Evolutionary conservation across 2,329 filamentous ascomycete genomes (phyloP), one percentile per base, ranked within the genome.

Genomic region (Penicillium brevicompactum): DNA sequence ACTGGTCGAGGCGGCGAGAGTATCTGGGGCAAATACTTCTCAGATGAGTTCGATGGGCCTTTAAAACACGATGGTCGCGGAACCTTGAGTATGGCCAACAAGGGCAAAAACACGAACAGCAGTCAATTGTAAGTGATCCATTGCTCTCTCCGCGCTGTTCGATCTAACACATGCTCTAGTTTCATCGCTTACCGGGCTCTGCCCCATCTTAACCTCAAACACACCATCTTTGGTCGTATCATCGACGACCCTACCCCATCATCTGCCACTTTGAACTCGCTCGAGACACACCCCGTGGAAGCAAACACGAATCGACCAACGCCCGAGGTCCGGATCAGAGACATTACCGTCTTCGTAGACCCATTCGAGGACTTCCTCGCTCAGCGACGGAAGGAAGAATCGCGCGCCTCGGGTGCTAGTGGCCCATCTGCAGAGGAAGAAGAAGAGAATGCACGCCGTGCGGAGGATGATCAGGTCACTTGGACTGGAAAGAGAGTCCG

Each of bases 31-130:
- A 96, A 95, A 75, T 90, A 92, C 58, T 99, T 99, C 68, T 82
- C 88, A 50, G 94, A 99, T 72, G 94, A 99, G 71, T 88, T 97
- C 59, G 92, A 97, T 14, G 92, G 92, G 0, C 91, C 93, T 0
- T 75, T 92, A 40, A 89, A 87, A n/a, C 94, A 99, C 67, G 88
- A 91, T 68, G 78, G 82, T 0, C 82, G 92, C 27, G 94, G 94
- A 11, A 84, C 92, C 0, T 70, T 95, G 24, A 92, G 88, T 63
- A 99, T 99, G 94, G 94, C 94, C 40, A 99, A 99, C 75, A 99
- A 99, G 72, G 94, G 94, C 55, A 97, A 97, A 70, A 93, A 97
- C 70, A 97, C 93, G 21, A 99, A 99, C 75, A 94, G 90, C 8
- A 91, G 86, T 64, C 94, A 99, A 74, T 99, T 88, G 76, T 78